phyloP scores from a whole-genome alignment of 768 basidiomycete species.

The Mycena maculata region DNA sequence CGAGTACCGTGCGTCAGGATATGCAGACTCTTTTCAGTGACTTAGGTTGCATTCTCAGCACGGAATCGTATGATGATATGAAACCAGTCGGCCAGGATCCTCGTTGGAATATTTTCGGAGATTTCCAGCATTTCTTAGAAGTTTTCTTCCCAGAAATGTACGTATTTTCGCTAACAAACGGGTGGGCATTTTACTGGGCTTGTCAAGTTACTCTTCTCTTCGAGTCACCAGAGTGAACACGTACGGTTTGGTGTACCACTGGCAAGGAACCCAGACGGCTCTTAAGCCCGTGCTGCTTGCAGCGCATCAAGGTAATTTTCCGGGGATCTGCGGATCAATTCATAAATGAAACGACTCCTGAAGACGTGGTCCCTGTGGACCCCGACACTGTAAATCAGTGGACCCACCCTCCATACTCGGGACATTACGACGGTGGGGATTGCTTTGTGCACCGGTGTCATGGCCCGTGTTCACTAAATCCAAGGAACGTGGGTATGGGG shows the following conservation, averaged over 20 bases:
- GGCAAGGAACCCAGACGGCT: conserved; percentile 63
- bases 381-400: conserved; percentile 64
- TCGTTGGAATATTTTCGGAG: conserved; percentile 52
- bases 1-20: conserved; percentile 40
- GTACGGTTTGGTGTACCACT: conserved; percentile 67
- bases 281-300: conserved; percentile 66
- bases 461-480: conserved; percentile 8
- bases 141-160: conserved; percentile 64
- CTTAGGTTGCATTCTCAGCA: conserved; percentile 45
- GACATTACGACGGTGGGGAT: conserved; percentile 62
- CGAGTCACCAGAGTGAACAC: conserved; percentile 67
- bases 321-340: neutral
- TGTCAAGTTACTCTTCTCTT: conserved; percentile 59
- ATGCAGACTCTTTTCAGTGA: neutral
- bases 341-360: neutral
- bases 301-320: conserved; percentile 59
- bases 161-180: conserved; percentile 32
- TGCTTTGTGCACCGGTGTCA: conserved; percentile 1
- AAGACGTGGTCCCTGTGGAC: conserved; percentile 78
- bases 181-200: neutral
- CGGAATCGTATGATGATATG: conserved; percentile 62
- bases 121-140: conserved; percentile 52
- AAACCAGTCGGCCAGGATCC: conserved; percentile 57
- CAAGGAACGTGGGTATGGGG: conserved; percentile 66
- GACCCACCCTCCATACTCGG: conserved; percentile 72